Evolutionary conservation across 257 asterid genomes (phyloP).

Genomic region (Solanum sejunctum): DNA sequence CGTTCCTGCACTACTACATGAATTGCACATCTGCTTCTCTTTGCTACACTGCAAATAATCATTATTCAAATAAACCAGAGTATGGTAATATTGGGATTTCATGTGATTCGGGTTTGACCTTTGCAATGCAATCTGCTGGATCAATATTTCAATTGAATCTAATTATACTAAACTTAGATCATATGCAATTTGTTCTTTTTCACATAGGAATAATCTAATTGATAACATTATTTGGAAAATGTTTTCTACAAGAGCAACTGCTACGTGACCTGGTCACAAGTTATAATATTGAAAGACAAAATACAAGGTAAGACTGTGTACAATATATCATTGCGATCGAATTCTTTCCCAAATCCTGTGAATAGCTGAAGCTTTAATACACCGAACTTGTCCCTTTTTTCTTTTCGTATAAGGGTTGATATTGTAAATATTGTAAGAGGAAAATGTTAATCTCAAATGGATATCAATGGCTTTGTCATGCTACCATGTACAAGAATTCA

Average conservation of each 20-base stretch:
- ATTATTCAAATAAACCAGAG: background rate
- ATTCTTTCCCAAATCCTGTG: too few relatives aligned
- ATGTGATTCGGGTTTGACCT: background rate
- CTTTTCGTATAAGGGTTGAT: background rate
- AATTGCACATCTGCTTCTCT: conserved; percentile 23
- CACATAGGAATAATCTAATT: background rate
- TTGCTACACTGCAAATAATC: conserved; percentile 17
- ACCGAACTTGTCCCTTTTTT: too few relatives aligned
- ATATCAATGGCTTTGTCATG: background rate
- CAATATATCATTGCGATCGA: too few relatives aligned
- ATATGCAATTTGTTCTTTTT: background rate
- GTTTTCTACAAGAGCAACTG: background rate
- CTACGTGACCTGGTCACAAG: too few relatives aligned
- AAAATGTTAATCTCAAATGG: background rate
- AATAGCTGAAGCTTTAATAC: too few relatives aligned
- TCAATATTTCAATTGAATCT: background rate
- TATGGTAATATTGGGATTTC: background rate
- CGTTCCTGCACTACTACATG: background rate
- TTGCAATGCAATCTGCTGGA: background rate
- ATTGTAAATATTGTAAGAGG: background rate
- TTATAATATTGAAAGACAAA: too few relatives aligned
- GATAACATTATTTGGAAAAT: background rate
- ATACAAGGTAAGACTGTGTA: too few relatives aligned
- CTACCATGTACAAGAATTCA: background rate
- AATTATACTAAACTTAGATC: background rate